A percentile compares a stretch with the other conserved stretches of the same genome.
Conservation (phyloP, 2,329 filamentous ascomycete genomes). For the Mycosphaerella arachidis region DNA sequence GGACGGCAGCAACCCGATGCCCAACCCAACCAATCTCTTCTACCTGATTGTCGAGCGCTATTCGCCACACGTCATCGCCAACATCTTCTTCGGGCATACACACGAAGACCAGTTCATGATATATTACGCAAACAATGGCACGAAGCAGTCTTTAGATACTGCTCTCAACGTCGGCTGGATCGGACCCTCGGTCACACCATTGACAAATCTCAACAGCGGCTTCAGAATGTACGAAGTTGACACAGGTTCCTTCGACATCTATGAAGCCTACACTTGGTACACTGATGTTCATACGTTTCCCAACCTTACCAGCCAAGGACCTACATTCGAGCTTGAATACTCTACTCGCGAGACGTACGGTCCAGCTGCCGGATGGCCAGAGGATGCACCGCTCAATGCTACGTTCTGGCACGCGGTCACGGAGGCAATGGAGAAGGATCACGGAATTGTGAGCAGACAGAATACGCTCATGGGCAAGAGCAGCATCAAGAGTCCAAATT, state of each 20-base stretch:
- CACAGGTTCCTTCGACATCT: constrained; percentile 50
- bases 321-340: constrained; percentile 49
- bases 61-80: constrained; percentile 52
- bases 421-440: constrained; percentile 52
- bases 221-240: constrained; percentile 55
- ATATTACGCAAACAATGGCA: constrained; percentile 49
- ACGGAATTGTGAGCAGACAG: constrained; percentile 46
- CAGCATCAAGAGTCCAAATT: constrained; percentile 49
- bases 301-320: constrained; percentile 39
- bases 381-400: constrained; percentile 50
- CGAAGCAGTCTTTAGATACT: constrained; percentile 35
- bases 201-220: constrained; percentile 53
- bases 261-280: constrained; percentile 52
- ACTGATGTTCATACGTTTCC: constrained; percentile 48
- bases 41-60: constrained; percentile 54
- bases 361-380: constrained; percentile 42
- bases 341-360: constrained; percentile 50
- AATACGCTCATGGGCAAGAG: constrained; percentile 52
- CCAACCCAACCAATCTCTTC: constrained; percentile 52
- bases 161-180: constrained; percentile 52
- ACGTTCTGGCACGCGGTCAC: constrained; percentile 58
- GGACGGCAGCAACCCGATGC: constrained; percentile 52
- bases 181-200: constrained; percentile 48
- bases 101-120: constrained; percentile 54
- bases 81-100: constrained; percentile 53